Base-by-base conservation (phyloP, 176 grass and related monocot genomes). In the Rhynchospora breviuscula region DNA sequence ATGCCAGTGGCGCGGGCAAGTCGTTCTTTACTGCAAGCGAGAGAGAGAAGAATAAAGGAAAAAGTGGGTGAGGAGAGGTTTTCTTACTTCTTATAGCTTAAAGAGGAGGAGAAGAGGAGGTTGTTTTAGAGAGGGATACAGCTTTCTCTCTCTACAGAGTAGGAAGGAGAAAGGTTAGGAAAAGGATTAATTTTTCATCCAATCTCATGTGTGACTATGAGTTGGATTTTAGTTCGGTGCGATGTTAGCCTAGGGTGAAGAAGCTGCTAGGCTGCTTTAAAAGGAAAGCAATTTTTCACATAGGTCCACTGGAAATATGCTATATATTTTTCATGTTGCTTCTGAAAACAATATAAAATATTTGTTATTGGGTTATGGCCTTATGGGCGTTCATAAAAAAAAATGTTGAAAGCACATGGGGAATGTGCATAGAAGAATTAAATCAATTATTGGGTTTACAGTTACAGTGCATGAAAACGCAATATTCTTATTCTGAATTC, bases 21-120 rank as follows among this genome's bases (percentile, higher is more conserved):
- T n/a, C n/a, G n/a, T n/a, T n/a, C n/a, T n/a, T n/a, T n/a, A n/a
- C n/a, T n/a, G n/a, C n/a, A 78, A 77, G 49, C 54, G 73, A 91
- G 84, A 90, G 58, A 80, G 86, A 91, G 81, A 83, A 78, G 35
- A 40, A 40, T 40, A 40, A 31, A 83, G 52, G 69, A 53, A 66
- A 78, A 74, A n/a, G 79, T 74, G 79, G 79, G 48, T 66, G 74
- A 80, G 40, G 57, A 48, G 71, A 77, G 59, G 70, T 52, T 85
- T 61, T 85, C 85, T 81, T 10, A 56, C 33, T 86, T 80, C 61
- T 46, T 56, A 22, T 85, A 78, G 67, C 67, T 85, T 65, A 77
- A 85, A 84, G 82, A 84, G 66, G 47, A 84, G 46, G 52, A 74
- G 46, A 19, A 74, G n/a, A 21, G 61, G 64, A 84, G 15, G 68